These are phyloP conservation scores for Cadophora gregata DNA, from an alignment of 2,329 filamentous ascomycete species.

Conservation along the genomic window DNA sequence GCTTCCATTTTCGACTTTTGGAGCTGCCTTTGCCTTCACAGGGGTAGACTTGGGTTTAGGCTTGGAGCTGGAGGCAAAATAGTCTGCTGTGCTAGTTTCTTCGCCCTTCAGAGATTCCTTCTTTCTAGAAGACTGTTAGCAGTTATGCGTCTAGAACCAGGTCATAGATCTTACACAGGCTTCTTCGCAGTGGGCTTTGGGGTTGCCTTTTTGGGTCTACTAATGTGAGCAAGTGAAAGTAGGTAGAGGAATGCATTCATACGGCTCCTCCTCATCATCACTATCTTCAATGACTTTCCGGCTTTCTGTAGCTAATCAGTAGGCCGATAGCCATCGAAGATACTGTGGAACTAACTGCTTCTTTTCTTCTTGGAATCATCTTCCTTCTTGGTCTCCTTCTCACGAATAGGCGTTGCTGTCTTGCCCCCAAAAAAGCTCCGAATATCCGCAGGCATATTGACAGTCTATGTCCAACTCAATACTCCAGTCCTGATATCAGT, in stretches of 20 bases:
- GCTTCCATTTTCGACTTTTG: constrained; percentile 32
- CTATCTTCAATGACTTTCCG: constrained; percentile 83
- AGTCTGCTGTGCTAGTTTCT: constrained; percentile 45
- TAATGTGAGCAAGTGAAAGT: constrained; percentile 33
- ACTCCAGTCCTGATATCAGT: not conserved
- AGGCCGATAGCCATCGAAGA: not conserved
- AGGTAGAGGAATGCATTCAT: constrained; percentile 45
- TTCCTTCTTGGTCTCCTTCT: constrained; percentile 47
- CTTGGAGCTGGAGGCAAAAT: constrained; percentile 45
- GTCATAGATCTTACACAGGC: constrained; percentile 51
- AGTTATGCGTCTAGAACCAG: not conserved
- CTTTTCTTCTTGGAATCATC: constrained; percentile 44
- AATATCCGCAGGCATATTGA: constrained; percentile 82
- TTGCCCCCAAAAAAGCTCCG: constrained; percentile 88
- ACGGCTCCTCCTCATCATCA: constrained; percentile 74
- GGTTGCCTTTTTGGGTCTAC: constrained; percentile 57
- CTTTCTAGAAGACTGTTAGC: constrained; percentile 33
- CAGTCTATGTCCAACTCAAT: not conserved
- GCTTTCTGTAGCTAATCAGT: constrained; percentile 47
- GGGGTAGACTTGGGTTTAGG: constrained; percentile 39
- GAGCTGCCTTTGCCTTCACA: constrained; percentile 31
- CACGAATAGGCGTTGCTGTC: constrained; percentile 58
- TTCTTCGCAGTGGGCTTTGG: constrained; percentile 62
- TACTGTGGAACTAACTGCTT: constrained; percentile 36
- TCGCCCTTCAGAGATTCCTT: constrained; percentile 42